Base-by-base conservation (phyloP, 345 rosid genomes). In the Cochlearia excelsa region DNA sequence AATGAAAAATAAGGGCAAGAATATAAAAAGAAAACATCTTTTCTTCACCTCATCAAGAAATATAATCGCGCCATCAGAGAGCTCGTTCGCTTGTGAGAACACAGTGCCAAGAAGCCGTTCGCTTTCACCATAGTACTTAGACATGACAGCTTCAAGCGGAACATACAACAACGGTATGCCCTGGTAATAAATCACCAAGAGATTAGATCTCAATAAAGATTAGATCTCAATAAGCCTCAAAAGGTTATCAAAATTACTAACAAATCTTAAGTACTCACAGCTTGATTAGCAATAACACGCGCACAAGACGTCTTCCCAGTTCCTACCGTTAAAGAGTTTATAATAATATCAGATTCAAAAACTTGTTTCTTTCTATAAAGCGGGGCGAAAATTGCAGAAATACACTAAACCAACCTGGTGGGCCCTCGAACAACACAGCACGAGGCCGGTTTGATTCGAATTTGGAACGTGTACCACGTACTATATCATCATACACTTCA, bases 271-370 rank as follows among this genome's bases (percentile, higher is more conserved):
- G 11, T 63, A 63, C 94, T 85, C 75, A 89, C 96, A 41, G 90
- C 95, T 63, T 85, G 97, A 69, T 75, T 81, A 56, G 97, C 90
- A 57, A 89, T 89, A 68, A 93, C 88, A 69, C 92, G 92, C 8
- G 97, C 99, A 68, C 85, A 84, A 29, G 97, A 89, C 41, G 97
- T 90, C 82, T 93, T 93, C 75, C 99, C 97, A 33, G 96, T 90
- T 73, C 97, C 97, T 93, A 77, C 7, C 69, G 56, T 61, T 52
- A 34, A 16, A 35, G 62, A 54, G 56, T 4, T 30, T 44, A 66
- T 30, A 30, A 16, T 16, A 30, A 46, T 35, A 65, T 55, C 67
- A 56, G 70, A 38, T 38, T 29, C 42, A 50, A 40, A 8, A 16
- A 16, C 23, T 16, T 16, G 23, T 2, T 43, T 31, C 16, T 57